phyloP scores from a whole-genome alignment of 2,329 filamentous ascomycete genomes.

The Fusarium robinianum region DNA sequence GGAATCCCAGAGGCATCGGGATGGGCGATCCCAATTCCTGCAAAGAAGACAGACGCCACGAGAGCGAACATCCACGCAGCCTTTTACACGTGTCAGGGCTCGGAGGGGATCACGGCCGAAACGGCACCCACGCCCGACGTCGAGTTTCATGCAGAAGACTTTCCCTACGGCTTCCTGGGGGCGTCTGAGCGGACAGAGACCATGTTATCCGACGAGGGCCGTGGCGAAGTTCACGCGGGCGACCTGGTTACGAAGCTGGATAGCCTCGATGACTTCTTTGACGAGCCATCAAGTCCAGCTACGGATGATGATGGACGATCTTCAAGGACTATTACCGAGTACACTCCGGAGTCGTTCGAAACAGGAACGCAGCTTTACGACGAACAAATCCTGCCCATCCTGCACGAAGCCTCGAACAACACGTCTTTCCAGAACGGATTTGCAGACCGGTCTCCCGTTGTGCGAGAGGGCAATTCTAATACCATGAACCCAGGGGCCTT shows the following conservation, averaged over 20 bases:
- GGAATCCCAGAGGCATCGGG: conserved; percentile 95
- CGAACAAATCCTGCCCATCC: conserved; percentile 86
- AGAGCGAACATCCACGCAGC: conserved; percentile 92
- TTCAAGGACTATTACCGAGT: conserved; percentile 67
- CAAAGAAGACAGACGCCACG: conserved; percentile 84
- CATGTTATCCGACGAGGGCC: conserved; percentile 86
- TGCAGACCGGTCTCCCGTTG: conserved; percentile 68
- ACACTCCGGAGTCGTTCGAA: conserved; percentile 68
- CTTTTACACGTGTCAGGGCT: conserved; percentile 87
- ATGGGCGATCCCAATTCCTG: conserved; percentile 94
- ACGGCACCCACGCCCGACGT: conserved; percentile 79
- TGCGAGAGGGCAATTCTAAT: conserved; percentile 63
- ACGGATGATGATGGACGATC: conserved; percentile 62
- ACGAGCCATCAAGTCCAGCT: conserved; percentile 66
- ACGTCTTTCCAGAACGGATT: conserved; percentile 89
- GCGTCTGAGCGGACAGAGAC: conserved; percentile 77
- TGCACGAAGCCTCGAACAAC: conserved; percentile 82
- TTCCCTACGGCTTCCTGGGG: conserved; percentile 78
- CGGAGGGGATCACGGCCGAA: conserved; percentile 61
- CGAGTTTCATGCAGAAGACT: conserved; percentile 91
- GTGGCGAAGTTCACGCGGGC: conserved; percentile 68
- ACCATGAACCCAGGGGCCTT: conserved; percentile 67
- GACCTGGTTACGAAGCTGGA: conserved; percentile 83
- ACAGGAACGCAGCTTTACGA: conserved; percentile 85
- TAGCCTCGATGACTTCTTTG: conserved; percentile 81